These are phyloP conservation scores for Erodium maritimum DNA, from an alignment of 345 rosid genomes.

Conservation along the genomic window DNA sequence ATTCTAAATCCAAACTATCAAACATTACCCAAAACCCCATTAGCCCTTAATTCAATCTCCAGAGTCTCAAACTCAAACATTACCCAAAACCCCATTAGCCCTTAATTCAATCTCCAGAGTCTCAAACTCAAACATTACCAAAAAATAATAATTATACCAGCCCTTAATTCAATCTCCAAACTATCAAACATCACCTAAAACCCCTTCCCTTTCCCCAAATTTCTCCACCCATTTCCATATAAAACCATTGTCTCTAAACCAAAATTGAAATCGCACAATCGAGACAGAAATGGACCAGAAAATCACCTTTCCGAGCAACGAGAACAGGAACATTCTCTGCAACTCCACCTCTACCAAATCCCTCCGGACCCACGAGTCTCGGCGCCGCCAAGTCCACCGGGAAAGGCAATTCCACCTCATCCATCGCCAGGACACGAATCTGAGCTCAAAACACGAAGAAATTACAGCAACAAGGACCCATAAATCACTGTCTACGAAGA, in stretches of 20 bases:
- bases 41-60: no score
- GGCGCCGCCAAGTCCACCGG: slow-evolving; percentile 34
- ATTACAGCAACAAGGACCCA: no score
- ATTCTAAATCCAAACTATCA: no score
- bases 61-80: no score
- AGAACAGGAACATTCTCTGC: slow-evolving; percentile 23
- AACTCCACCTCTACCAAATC: slow-evolving; percentile 42
- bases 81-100: no score
- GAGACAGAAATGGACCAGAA: not conserved
- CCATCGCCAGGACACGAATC: slow-evolving; percentile 25
- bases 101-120: no score
- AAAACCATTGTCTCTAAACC: not conserved
- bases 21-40: no score
- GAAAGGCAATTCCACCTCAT: slow-evolving; percentile 38
- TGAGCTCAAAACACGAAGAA: not conserved
- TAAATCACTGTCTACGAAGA: not conserved
- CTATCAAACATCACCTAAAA: not conserved
- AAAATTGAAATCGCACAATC: no score
- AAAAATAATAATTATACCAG: no score
- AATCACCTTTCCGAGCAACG: slow-evolving; percentile 32
- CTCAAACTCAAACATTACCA: no score
- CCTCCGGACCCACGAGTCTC: slow-evolving; percentile 60
- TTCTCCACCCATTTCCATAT: not conserved
- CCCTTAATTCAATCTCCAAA: not conserved
- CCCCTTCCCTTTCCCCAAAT: not conserved